Conservation (phyloP, 176 grass and related monocot genomes). For the Zoysia japonica region DNA sequence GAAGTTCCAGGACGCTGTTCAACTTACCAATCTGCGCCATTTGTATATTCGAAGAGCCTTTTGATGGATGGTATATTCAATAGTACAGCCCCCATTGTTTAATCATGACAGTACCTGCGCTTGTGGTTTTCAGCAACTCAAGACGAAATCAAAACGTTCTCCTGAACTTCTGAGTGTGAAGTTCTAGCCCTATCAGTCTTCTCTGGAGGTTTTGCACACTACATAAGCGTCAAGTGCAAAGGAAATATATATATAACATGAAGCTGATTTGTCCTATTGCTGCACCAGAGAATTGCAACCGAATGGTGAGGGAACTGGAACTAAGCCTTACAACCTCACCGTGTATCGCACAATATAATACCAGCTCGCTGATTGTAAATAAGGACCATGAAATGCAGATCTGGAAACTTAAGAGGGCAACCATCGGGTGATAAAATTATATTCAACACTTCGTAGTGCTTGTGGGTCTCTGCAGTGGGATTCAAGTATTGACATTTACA, state of each 20-base stretch:
- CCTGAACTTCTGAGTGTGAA: neutral
- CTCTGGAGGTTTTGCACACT: neutral
- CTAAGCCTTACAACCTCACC: too few relatives aligned
- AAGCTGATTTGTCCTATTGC: neutral
- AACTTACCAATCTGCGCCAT: constrained; percentile 1
- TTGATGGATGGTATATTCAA: constrained; percentile 26
- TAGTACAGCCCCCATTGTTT: neutral
- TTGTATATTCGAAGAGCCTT: constrained; percentile 43
- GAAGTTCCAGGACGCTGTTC: constrained; percentile 40
- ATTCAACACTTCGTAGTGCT: constrained; percentile 19
- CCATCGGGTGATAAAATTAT: neutral
- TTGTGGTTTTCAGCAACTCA: neutral
- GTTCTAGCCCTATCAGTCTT: neutral
- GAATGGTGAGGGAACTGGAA: too few relatives aligned
- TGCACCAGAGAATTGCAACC: too few relatives aligned
- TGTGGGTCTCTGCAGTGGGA: constrained; percentile 25
- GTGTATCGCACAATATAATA: too few relatives aligned
- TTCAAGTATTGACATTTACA: constrained; percentile 70
- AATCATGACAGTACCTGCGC: neutral
- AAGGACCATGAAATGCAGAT: neutral
- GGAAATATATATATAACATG: neutral
- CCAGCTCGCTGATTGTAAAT: neutral
- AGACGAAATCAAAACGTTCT: neutral
- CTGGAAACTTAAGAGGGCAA: neutral
- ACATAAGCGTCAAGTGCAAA: neutral